A percentile compares a stretch with the other conserved stretches of the same genome.
Conservation (phyloP, 768 basidiomycete genomes). For the Trametes maxima region DNA sequence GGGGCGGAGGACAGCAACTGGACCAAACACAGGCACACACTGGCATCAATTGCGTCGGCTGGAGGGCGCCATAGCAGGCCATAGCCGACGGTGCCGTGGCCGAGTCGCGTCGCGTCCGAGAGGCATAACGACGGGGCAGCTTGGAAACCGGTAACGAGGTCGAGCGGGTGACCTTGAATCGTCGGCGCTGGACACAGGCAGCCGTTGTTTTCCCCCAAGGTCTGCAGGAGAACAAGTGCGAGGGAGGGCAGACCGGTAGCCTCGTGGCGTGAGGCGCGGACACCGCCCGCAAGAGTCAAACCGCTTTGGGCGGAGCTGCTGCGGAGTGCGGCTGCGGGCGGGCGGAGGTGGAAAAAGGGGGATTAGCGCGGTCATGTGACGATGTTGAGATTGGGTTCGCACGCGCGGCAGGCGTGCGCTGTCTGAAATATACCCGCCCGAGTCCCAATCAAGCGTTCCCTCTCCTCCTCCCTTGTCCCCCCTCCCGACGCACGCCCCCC, state of each 20-base stretch:
- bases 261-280: neutral
- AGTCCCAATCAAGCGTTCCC: neutral
- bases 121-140: neutral
- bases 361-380: conserved; percentile 22
- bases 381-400: conserved; percentile 24
- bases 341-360: neutral
- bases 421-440: neutral
- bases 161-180: too few relatives aligned
- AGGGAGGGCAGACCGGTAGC: neutral
- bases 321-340: neutral
- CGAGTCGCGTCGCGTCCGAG: conserved; percentile 2
- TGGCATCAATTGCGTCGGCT: neutral
- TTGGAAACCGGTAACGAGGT: neutral
- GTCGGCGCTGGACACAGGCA: too few relatives aligned
- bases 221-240: too few relatives aligned
- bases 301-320: neutral
- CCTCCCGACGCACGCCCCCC: neutral
- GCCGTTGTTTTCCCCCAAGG: too few relatives aligned
- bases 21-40: neutral
- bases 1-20: neutral
- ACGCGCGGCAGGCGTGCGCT: conserved; percentile 1
- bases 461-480: neutral
- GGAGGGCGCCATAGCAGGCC: too few relatives aligned
- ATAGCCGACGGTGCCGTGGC: neutral
- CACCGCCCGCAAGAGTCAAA: neutral